Base-by-base conservation (phyloP, 1,139 yeast species). In the Nematodospora anomalae region DNA sequence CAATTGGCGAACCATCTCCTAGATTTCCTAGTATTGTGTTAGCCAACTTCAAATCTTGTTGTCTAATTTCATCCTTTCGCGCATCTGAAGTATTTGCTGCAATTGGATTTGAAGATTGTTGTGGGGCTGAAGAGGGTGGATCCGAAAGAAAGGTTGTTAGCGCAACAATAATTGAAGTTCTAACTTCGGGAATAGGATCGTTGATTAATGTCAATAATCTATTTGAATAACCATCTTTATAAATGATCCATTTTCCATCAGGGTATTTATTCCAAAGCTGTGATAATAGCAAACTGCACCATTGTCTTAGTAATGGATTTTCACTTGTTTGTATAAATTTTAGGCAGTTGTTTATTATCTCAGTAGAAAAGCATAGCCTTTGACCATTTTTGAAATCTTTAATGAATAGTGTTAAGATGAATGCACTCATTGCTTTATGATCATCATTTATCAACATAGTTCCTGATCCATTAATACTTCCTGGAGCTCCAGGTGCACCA, bases 341-440 rank as follows among this genome's bases (percentile, higher is more conserved):
- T 37, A 86, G 65, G 45, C 95, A 75, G 32, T 86, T 86, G 38
- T 73, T 72, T 12, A 87, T 71, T 13, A 92, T 68, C 40, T 85
- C 95, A 6, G 82, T 69, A 4, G 88, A 82, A 49, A 84, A 82
- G 46, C 95, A 83, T 26, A 84, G 69, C 44, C 86, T 73, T 55
- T 89, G 96, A 0, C 96, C 97, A 44, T 79, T 76, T 37, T 77
- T 76, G 58, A 82, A 87, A 36, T 85, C 94, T 42, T 84, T 76
- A 32, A 88, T 84, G 60, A 92, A 92, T 41, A 90, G 70, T 0
- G 96, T 77, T 33, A 90, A 67, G 23, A 92, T 87, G 56, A 92
- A 87, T 1, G 96, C 95, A 62, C 97, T 85, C 90, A 92, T 87
- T 1, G 97, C 97, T 55, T 87, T 83, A 57, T 90, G 96, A 48